Base-by-base conservation (phyloP, 1,284 basidiomycete species). In the Termitomyces sp. region DNA sequence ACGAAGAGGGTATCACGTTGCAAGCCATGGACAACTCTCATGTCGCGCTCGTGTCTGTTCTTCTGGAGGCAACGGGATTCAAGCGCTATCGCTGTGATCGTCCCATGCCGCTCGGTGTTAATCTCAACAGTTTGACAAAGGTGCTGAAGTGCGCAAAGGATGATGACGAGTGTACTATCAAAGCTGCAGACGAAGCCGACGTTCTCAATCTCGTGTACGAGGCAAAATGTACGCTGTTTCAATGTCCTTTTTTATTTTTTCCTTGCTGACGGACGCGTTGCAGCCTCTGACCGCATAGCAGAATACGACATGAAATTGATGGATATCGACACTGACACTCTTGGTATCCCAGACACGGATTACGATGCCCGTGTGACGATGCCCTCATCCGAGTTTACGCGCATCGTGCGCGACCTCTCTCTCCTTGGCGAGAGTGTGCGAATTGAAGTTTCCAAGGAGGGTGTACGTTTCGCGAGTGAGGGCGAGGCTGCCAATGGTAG, bases 1-100 rank as follows among this genome's bases (percentile, higher is more conserved):
- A 86, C 60, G 96, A 99, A 62, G 94, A 97, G 66, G 97, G 93
- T 40, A 89, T 99, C 49, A 84, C 84, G 54, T 81, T 98, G 13
- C 97, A 99, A 80, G 96, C 97, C 1, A 99, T 99, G 97, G 97
- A 99, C 79, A 98, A 98, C 82, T 98, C 96, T 5, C 97, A 99
- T 73, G 96, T 99, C 66, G 97, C 96, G 1, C 88, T 98, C 57
- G 96, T 98, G 38, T 76, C 92, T 7, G 90, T 96, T 49, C 81
- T 87, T 59, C 81, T 98, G 48, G 74, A 86, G 30, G 81, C 84
- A 0, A 75, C 80, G 0, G 91, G 91, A 31, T 98, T 98, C 78
- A 84, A 90, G 67, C 79, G 83, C 54, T 99, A 91, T 74, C 88
- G 97, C 63, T 98, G 96, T 70, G 97, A 99, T 73, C 84, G 94